phyloP scores from a whole-genome alignment of 352 stramenopile genomes.

The Peronospora destructor region DNA sequence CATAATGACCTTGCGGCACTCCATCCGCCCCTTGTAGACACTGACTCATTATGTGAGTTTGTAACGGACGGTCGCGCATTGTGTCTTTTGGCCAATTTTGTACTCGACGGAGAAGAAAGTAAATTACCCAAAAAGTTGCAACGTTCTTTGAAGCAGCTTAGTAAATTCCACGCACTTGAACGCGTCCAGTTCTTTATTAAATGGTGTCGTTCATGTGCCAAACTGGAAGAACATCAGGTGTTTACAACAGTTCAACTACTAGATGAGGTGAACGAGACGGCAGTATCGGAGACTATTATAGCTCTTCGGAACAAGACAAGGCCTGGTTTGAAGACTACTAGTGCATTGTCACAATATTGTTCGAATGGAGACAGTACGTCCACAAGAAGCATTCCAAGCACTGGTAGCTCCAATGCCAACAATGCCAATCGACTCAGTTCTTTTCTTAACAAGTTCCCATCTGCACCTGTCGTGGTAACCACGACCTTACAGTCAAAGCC shows the following conservation, averaged over 20 bases:
- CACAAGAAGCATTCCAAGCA: conserved; percentile 22
- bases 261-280: conserved; percentile 66
- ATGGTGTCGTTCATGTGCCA: conserved; percentile 52
- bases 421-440: conserved; percentile 46
- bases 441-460: conserved; percentile 66
- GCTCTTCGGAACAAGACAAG: conserved; percentile 58
- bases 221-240: conserved; percentile 61
- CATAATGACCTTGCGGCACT: conserved; percentile 28
- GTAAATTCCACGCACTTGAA: conserved; percentile 78
- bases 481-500: conserved; percentile 22
- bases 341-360: conserved; percentile 29
- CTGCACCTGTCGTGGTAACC: conserved; percentile 20
- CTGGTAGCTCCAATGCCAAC: conserved; percentile 19
- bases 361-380: conserved; percentile 21
- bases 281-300: conserved; percentile 52
- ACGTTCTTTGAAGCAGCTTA: conserved; percentile 54
- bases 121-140: conserved; percentile 66
- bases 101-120: conserved; percentile 19
- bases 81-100: conserved; percentile 54
- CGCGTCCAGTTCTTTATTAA: conserved; percentile 84
- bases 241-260: conserved; percentile 78
- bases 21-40: conserved; percentile 22
- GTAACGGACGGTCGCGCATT: conserved; percentile 72
- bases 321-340: conserved; percentile 22
- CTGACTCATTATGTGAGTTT: conserved; percentile 54